phyloP scores from a whole-genome alignment of 2,329 filamentous ascomycete genomes.

The Colletotrichum nymphaeae region DNA sequence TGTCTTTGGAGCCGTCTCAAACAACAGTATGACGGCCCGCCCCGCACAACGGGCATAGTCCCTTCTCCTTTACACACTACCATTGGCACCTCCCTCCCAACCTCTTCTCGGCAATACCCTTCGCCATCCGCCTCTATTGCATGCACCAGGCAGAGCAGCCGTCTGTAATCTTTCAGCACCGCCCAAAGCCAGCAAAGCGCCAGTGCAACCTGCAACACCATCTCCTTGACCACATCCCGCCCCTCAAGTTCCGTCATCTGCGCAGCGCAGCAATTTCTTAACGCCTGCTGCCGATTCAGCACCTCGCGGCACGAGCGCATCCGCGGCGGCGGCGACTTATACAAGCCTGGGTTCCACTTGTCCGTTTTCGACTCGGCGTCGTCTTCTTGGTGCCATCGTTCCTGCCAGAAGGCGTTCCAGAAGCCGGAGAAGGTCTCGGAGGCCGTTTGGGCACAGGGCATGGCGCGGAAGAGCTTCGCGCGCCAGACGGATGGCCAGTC shows the following conservation, averaged over 20 bases:
- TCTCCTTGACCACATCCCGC: constrained; percentile 18
- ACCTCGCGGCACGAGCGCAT: constrained; percentile 34
- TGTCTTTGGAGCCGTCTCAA: constrained; percentile 20
- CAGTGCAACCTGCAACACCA: constrained; percentile 25
- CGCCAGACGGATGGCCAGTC: constrained; percentile 13
- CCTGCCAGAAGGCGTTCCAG: constrained; percentile 13
- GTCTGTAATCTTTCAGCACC: constrained; percentile 13
- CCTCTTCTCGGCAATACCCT: background rate
- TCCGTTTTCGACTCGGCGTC: background rate
- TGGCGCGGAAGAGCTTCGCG: background rate
- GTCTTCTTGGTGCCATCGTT: constrained; percentile 28
- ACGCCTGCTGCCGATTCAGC: constrained; percentile 34
- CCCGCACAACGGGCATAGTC: constrained; percentile 7
- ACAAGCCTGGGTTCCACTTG: constrained; percentile 20
- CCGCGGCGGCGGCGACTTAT: constrained; percentile 11
- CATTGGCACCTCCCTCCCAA: constrained; percentile 8
- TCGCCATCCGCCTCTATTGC: constrained; percentile 1
- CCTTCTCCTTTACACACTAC: constrained; percentile 16
- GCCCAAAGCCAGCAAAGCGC: constrained; percentile 27
- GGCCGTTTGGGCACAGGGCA: background rate
- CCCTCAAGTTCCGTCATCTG: constrained; percentile 13
- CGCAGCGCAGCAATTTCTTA: constrained; percentile 25
- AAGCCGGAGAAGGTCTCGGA: constrained; percentile 1
- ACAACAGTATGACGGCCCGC: background rate
- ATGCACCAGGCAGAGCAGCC: constrained; percentile 15